Base-by-base conservation (phyloP, 495 filamentous ascomycete species). In the Xylaria bambusicola region DNA sequence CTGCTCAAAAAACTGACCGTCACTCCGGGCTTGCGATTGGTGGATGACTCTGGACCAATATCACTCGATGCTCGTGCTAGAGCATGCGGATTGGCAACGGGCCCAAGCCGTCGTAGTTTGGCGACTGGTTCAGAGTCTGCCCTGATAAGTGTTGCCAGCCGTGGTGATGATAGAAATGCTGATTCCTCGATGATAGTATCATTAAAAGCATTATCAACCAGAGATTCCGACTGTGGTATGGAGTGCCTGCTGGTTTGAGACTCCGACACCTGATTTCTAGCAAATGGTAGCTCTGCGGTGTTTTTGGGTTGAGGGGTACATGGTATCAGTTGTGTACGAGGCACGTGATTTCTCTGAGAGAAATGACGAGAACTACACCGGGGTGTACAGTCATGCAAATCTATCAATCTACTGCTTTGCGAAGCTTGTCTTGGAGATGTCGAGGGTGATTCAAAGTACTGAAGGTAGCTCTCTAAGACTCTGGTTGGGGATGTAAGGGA, bases 381-480 rank as follows among this genome's bases (percentile, higher is more conserved):
- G 29, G 59, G 58, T 31, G 47, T 15, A 23, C 21, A 31, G 24
- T 45, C 27, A 17, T 9, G 41, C 24, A 54, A 31, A 17, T 44
- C n/a, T 12, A 15, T 9, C 23, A 50, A 45, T 27, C 18, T 26
- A 44, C 42, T 64, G 24, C 31, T 41, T 38, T 60, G 66, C 38
- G 61, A 63, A 26, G 47, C 46, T 1, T 18, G 27, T 13, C 62
- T 59, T 10, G 65, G 58, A 33, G 59, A 36, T 8, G 56, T 21
- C 1, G 59, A 54, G 29, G 66, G 67, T n/a, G 68, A 66, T 29
- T 73, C 69, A 12, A 71, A 57, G 0, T 48, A 36, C 40, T 71
- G 71, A 1, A 76, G 66, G 24, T 68, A 80, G 46, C 76, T 67
- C 36, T 77, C 75, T 48, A 80, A 41, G 2, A 77, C 59, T 46